A percentile compares a stretch with the other conserved stretches of the same genome.
Evolutionary conservation across 2,329 filamentous ascomycete genomes (phyloP).

Genomic region (Colletotrichum gigasporum): DNA sequence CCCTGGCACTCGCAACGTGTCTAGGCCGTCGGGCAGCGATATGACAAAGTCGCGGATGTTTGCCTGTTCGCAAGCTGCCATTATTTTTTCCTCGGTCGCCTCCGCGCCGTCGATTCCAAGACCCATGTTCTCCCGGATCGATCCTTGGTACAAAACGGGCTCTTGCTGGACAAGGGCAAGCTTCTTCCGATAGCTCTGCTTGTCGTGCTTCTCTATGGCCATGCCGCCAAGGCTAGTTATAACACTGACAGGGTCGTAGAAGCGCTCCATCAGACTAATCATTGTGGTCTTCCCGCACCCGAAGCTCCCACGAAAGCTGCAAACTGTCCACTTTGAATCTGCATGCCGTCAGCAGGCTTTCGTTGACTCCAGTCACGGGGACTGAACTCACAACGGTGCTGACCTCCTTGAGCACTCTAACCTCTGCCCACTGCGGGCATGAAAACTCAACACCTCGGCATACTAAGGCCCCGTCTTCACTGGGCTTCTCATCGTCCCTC

Average conservation of each 20-base stretch:
- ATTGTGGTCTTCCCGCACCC: slow-evolving; percentile 70
- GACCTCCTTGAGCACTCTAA: background rate
- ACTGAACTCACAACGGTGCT: background rate
- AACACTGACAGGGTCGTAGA: slow-evolving; percentile 76
- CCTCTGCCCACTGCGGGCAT: background rate
- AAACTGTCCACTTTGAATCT: slow-evolving; percentile 55
- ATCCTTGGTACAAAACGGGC: slow-evolving; percentile 67
- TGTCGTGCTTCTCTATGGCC: slow-evolving; percentile 65
- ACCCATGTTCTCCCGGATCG: slow-evolving; percentile 74
- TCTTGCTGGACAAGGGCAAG: slow-evolving; percentile 80
- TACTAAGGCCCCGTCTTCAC: background rate
- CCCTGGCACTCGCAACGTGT: slow-evolving; percentile 74
- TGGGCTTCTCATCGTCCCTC: slow-evolving; percentile 36
- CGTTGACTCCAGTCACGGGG: background rate
- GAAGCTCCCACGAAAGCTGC: slow-evolving; percentile 65
- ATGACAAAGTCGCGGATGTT: slow-evolving; percentile 56
- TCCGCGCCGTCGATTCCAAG: slow-evolving; percentile 60
- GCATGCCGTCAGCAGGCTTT: background rate
- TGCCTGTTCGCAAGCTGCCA: slow-evolving; percentile 53
- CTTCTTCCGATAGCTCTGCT: slow-evolving; percentile 62
- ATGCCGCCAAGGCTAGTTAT: slow-evolving; percentile 66
- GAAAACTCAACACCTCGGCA: slow-evolving; percentile 5
- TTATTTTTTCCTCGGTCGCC: slow-evolving; percentile 38
- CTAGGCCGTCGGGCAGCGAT: slow-evolving; percentile 59
- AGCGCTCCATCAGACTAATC: slow-evolving; percentile 67